Base-by-base conservation (phyloP, 306 rosid genomes). In the peach (Prunus persica) region DNA sequence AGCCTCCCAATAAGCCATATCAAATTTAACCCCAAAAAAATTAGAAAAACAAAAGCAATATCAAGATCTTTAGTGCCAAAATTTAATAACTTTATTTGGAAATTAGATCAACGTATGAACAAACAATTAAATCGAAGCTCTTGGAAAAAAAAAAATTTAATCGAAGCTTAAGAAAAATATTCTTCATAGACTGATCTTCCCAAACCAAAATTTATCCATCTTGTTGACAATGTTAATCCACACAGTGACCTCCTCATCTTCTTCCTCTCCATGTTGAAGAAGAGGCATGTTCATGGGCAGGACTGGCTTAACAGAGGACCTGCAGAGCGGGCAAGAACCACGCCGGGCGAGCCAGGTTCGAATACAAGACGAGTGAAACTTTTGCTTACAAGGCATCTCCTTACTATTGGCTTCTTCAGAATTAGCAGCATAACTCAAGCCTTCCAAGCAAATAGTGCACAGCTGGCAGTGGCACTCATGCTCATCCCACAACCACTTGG, bases 401-500 rank as follows among this genome's bases (percentile, higher is more conserved):
- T 41, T 72, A 19, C 41, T 34, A 1, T 12, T 12, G 22, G 46
- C 68, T 27, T 30, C 46, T 28, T 16, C 46, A 6, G 2, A 6
- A 8, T 8, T 38, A 38, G 43, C 43, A 38, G 43, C 43, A 38
- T 6, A 38, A 38, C 43, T 55, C 65, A 54, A 71, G 32, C 60
- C 66, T 38, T 57, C 67, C 38, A 57, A 15, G 24, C 76, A 72
- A 22, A 72, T 41, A 8, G 38, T 72, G 24, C 38, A 67, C 16
- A 32, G 19, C n/a, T 32, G 43, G 43, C 43, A 38, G 9, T 38
- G 43, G 43, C 43, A 7, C 43, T 38, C 43, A 38, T 38, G 56
- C 41, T 72, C 84, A 20, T 75, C 65, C 2, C 34, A 60, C 65
- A 60, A 16, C 9, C 25, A 73, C 74, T 34, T 67, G 65, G 73